Base-by-base conservation (phyloP, 495 filamentous ascomycete genomes). In the Massariosphaeria phaeospora region DNA sequence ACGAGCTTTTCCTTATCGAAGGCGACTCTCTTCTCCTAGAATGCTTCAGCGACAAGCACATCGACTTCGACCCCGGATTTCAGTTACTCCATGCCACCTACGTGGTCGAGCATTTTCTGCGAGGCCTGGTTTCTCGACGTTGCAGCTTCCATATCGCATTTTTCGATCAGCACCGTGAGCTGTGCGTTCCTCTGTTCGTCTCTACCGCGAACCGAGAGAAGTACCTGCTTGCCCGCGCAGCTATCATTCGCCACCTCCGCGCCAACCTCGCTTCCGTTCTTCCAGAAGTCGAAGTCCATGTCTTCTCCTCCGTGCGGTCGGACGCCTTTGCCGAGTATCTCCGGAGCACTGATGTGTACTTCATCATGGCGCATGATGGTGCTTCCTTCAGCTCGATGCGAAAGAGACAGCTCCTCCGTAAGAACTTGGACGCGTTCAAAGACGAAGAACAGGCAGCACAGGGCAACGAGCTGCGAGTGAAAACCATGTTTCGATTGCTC, bases 41-140 rank as follows among this genome's bases (percentile, higher is more conserved):
- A 31, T 82, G 76, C 58, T 78, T 89, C 33, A 67, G 73, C 15
- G 75, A 86, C 50, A 36, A 70, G 2, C 66, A 74, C 26, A 74
- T 90, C 3, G 82, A 91, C 59, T 83, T 87, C 51, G 55, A 73
- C 26, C 64, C 78, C 77, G 86, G 86, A 2, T 85, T 87, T 46
- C 86, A 89, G 59, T 55, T 89, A 8, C 68, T 91, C 0, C 86
- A 91, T 64, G 82, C 81, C 0, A 76, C 81, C 1, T 86, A 84
- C 59, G 70, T 76, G 7, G 82, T 87, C 0, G 86, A 91, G 60
- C 68, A 62, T 21, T 79, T 89, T 48, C 68, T 91, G 13, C 61
- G 72, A 15, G 75, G 78, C 44, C 73, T 89, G 12, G 62, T 69
- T 30, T 70, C 76, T 38, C 72, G 84, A 35, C 80, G 81, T 47